These are phyloP conservation scores for Mucor plumbeus DNA, from an alignment of 371 early-diverging fungal species.

Conservation along the genomic window DNA sequence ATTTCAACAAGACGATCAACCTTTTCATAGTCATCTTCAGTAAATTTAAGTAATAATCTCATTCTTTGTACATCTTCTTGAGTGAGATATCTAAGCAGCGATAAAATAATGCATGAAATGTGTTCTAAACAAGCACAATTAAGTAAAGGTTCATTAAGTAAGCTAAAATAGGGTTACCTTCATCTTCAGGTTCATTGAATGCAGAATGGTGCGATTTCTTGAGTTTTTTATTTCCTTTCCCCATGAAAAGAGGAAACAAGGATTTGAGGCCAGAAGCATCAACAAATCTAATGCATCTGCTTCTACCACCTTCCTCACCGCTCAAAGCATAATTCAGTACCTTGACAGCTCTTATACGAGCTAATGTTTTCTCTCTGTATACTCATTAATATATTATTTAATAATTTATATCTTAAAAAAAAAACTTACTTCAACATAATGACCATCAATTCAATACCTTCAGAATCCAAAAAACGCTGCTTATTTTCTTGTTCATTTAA, in stretches of 20 bases:
- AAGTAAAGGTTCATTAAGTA: neutral
- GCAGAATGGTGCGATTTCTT: slow-evolving; percentile 66
- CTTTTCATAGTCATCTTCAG: slow-evolving; percentile 79
- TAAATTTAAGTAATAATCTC: slow-evolving; percentile 85
- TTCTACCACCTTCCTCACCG: slow-evolving; percentile 58
- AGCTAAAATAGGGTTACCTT: slow-evolving; percentile 45
- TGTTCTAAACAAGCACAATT: slow-evolving; percentile 63
- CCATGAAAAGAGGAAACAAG: slow-evolving; percentile 82
- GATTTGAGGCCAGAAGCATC: slow-evolving; percentile 81
- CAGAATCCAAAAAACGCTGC: slow-evolving; percentile 73
- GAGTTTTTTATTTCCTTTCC: slow-evolving; percentile 74
- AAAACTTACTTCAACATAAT: slow-evolving; percentile 75
- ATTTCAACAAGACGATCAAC: slow-evolving; percentile 80
- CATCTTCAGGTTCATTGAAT: slow-evolving; percentile 76
- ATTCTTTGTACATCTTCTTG: slow-evolving; percentile 65
- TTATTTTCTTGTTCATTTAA: slow-evolving; percentile 70
- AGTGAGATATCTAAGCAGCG: slow-evolving; percentile 68
- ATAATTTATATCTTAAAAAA: neutral
- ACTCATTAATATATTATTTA: neutral
- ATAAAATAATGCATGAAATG: slow-evolving; percentile 79
- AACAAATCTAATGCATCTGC: slow-evolving; percentile 72
- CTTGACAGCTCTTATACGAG: slow-evolving; percentile 84
- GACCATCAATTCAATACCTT: slow-evolving; percentile 94
- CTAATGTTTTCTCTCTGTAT: slow-evolving; percentile 76
- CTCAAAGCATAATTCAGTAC: slow-evolving; percentile 85